phyloP scores from a whole-genome alignment of 805 yeast species.

The Starmerella khaoyaiensis region DNA sequence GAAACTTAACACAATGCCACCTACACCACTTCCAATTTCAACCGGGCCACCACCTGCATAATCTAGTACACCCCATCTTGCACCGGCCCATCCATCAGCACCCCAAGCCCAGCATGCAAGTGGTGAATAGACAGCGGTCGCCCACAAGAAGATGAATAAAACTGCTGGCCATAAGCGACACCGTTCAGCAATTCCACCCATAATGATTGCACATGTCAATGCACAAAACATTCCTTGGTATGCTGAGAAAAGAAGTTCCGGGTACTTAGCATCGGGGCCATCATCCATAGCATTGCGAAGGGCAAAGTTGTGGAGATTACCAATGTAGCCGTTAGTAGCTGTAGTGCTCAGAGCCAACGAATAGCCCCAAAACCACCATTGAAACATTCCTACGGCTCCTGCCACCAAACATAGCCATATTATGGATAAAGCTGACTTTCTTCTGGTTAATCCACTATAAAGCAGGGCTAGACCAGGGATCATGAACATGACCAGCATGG shows the following conservation, averaged over 20 bases:
- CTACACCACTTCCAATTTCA: slow-evolving; percentile 81
- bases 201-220: slow-evolving; percentile 81
- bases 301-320: slow-evolving; percentile 74
- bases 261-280: slow-evolving; percentile 39
- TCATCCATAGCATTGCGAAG: slow-evolving; percentile 53
- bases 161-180: slow-evolving; percentile 78
- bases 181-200: slow-evolving; percentile 88
- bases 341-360: slow-evolving; percentile 75
- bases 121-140: slow-evolving; percentile 86
- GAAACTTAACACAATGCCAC: slow-evolving; percentile 54
- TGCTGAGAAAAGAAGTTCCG: slow-evolving; percentile 71
- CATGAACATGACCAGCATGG: slow-evolving; percentile 67
- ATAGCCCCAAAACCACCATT: slow-evolving; percentile 99
- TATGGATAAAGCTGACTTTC: slow-evolving; percentile 80
- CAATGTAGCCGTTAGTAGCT: slow-evolving; percentile 75
- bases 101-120: slow-evolving; percentile 96
- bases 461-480: slow-evolving; percentile 88
- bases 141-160: slow-evolving; percentile 75
- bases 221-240: slow-evolving; percentile 87
- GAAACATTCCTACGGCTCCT: slow-evolving; percentile 61
- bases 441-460: slow-evolving; percentile 79
- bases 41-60: slow-evolving; percentile 99
- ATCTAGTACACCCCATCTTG: slow-evolving; percentile 80
- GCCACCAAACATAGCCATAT: slow-evolving; percentile 70
- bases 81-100: slow-evolving; percentile 77